A percentile compares a stretch with the other conserved stretches of the same genome.
Evolutionary conservation across 192 early-diverging fungal genomes (phyloP).

Genomic region (Globomyces pollinis-pini): DNA sequence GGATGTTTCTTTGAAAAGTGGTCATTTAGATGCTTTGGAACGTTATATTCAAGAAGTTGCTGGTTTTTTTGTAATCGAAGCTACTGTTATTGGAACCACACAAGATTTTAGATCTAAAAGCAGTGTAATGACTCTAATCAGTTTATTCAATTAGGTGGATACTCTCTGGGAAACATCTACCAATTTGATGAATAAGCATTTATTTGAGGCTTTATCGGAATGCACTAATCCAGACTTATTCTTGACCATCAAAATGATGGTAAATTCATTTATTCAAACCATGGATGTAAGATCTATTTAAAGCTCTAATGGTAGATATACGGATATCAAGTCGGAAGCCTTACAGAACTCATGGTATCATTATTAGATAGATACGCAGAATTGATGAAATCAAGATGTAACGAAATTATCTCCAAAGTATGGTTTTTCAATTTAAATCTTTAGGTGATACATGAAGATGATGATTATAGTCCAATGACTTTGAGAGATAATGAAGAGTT

Average conservation of each 20-base stretch:
- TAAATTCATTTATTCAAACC: slow-evolving; percentile 85
- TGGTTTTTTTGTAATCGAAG: slow-evolving; percentile 95
- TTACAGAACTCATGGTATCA: slow-evolving; percentile 64
- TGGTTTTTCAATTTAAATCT: slow-evolving; percentile 33
- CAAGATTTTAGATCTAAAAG: slow-evolving; percentile 79
- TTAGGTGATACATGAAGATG: slow-evolving; percentile 63
- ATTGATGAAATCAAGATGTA: slow-evolving; percentile 61
- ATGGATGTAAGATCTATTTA: too few relatives aligned
- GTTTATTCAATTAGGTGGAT: too few relatives aligned
- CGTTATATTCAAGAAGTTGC: slow-evolving; percentile 80
- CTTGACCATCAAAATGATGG: slow-evolving; percentile 63
- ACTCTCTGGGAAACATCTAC: slow-evolving; percentile 82
- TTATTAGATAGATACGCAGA: slow-evolving; percentile 76
- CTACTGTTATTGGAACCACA: slow-evolving; percentile 77
- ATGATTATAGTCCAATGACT: slow-evolving; percentile 73
- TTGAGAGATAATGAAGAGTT: slow-evolving; percentile 59
- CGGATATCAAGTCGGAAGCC: slow-evolving; percentile 59
- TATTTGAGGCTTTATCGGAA: slow-evolving; percentile 70
- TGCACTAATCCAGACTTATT: slow-evolving; percentile 76
- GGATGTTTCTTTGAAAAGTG: slow-evolving; percentile 61
- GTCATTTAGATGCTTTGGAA: slow-evolving; percentile 59
- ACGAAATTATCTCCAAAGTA: slow-evolving; percentile 61
- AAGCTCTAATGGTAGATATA: too few relatives aligned
- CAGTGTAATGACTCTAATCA: slow-evolving; percentile 74
- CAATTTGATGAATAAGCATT: slow-evolving; percentile 67